These are phyloP conservation scores for Aspergillus conjunctus DNA, from an alignment of 495 filamentous ascomycete species.

Conservation along the genomic window DNA sequence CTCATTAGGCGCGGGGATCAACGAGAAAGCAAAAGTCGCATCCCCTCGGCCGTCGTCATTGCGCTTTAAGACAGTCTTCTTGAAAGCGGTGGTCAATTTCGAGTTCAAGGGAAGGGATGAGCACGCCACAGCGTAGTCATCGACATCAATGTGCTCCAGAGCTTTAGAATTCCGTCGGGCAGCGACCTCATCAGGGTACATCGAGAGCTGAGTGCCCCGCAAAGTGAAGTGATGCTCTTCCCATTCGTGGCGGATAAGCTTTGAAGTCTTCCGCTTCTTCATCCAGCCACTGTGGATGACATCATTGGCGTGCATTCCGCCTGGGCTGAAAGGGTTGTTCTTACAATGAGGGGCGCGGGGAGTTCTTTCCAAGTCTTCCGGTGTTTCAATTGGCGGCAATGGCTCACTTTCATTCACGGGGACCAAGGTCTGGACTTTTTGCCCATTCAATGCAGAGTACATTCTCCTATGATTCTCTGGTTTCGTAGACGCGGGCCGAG, in stretches of 20 bases:
- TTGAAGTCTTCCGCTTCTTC: slow-evolving; percentile 91
- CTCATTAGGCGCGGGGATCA: slow-evolving; percentile 69
- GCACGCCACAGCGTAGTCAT: slow-evolving; percentile 93
- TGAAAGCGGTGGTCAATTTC: slow-evolving; percentile 87
- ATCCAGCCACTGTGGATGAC: slow-evolving; percentile 79
- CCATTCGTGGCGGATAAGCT: slow-evolving; percentile 91
- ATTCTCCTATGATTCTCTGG: slow-evolving; percentile 18
- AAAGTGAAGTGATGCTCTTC: slow-evolving; percentile 86
- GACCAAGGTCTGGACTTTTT: slow-evolving; percentile 6
- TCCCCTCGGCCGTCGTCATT: slow-evolving; percentile 51
- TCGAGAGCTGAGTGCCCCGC: slow-evolving; percentile 77
- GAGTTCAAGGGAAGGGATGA: slow-evolving; percentile 68
- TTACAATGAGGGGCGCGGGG: slow-evolving; percentile 32
- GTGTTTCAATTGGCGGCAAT: slow-evolving; percentile 35
- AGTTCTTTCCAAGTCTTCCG: slow-evolving; percentile 30
- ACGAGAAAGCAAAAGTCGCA: slow-evolving; percentile 84
- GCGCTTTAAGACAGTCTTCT: slow-evolving; percentile 72
- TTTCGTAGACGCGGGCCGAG: slow-evolving; percentile 29
- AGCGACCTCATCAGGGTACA: slow-evolving; percentile 68
- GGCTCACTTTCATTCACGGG: slow-evolving; percentile 24
- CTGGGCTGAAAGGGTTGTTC: slow-evolving; percentile 29
- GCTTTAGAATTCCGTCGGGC: slow-evolving; percentile 51
- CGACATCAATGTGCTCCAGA: slow-evolving; percentile 86
- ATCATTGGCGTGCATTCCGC: slow-evolving; percentile 28
- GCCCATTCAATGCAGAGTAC: slow-evolving; percentile 8